phyloP scores from a whole-genome alignment of 2,329 filamentous ascomycete genomes.

The Macrophomina tecta region DNA sequence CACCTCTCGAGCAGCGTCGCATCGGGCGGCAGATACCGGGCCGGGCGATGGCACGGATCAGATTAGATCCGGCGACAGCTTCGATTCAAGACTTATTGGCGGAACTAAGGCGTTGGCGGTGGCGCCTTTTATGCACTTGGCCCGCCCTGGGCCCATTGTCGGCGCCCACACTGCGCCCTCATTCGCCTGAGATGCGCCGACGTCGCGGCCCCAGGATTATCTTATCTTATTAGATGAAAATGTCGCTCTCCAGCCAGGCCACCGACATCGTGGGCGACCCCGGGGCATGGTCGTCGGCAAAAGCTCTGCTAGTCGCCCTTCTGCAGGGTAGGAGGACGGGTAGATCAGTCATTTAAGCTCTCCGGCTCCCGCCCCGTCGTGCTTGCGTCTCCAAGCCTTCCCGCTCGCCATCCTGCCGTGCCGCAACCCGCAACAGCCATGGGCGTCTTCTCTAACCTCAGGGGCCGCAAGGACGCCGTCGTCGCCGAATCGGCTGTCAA shows the following conservation, averaged over 20 bases:
- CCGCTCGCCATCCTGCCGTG: neutral
- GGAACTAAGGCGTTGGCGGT: constrained; percentile 13
- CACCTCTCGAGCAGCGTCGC: constrained; percentile 15
- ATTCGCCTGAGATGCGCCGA: neutral
- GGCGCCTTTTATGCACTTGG: constrained; percentile 1
- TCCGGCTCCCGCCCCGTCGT: neutral
- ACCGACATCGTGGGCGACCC: neutral
- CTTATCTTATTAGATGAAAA: constrained; percentile 27
- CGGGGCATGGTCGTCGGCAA: neutral
- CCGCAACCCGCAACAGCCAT: constrained; percentile 1
- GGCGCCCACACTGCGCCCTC: neutral
- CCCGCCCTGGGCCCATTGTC: neutral
- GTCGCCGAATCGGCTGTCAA: neutral
- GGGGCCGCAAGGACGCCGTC: constrained; percentile 19
- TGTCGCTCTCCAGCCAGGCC: neutral
- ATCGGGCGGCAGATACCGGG: constrained; percentile 8
- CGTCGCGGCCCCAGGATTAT: constrained; percentile 9
- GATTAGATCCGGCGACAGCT: constrained; percentile 21
- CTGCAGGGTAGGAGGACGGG: neutral
- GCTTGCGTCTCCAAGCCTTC: constrained; percentile 6
- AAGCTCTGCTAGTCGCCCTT: constrained; percentile 1
- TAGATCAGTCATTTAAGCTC: constrained; percentile 17
- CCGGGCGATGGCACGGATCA: constrained; percentile 12
- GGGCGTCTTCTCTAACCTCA: constrained; percentile 20
- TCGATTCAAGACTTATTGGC: constrained; percentile 5